Evolutionary conservation across 2,329 filamentous ascomycete species (phyloP).

Genomic region (Helotiales sp.): DNA sequence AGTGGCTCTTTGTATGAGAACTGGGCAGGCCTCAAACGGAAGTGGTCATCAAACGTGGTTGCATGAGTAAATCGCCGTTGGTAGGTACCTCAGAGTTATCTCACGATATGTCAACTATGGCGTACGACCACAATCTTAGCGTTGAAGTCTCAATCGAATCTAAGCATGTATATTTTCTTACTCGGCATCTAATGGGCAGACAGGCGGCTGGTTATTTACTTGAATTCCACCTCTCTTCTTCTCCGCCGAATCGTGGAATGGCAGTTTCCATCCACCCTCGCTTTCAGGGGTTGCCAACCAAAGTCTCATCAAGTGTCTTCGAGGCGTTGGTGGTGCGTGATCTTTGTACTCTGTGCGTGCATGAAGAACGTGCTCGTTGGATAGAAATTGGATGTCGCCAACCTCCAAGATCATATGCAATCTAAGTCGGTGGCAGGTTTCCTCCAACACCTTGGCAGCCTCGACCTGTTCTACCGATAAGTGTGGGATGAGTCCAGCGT

Average conservation of each 20-base stretch:
- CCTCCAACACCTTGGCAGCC: constrained; percentile 70
- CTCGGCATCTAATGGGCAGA: constrained; percentile 76
- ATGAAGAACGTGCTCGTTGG: constrained; percentile 79
- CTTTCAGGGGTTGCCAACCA: constrained; percentile 81
- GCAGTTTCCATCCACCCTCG: constrained; percentile 84
- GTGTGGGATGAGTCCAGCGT: constrained; percentile 68
- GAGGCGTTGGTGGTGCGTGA: constrained; percentile 64
- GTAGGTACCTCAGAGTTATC: no score
- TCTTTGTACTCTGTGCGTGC: constrained; percentile 80
- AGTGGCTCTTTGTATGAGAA: background rate
- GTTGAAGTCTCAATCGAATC: no score
- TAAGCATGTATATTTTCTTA: constrained; percentile 45
- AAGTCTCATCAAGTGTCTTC: constrained; percentile 77
- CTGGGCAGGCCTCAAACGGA: no score
- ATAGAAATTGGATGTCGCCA: constrained; percentile 85
- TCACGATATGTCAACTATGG: no score
- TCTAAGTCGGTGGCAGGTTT: constrained; percentile 60
- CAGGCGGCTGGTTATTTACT: constrained; percentile 76
- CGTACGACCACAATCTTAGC: no score
- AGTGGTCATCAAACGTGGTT: no score
- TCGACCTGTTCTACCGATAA: constrained; percentile 68
- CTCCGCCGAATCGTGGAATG: constrained; percentile 77
- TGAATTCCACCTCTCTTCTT: constrained; percentile 89
- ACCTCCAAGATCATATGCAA: constrained; percentile 86
- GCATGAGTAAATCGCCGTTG: no score